Conservation (phyloP, 2,329 filamentous ascomycete genomes). For the Fusarium mangiferae region DNA sequence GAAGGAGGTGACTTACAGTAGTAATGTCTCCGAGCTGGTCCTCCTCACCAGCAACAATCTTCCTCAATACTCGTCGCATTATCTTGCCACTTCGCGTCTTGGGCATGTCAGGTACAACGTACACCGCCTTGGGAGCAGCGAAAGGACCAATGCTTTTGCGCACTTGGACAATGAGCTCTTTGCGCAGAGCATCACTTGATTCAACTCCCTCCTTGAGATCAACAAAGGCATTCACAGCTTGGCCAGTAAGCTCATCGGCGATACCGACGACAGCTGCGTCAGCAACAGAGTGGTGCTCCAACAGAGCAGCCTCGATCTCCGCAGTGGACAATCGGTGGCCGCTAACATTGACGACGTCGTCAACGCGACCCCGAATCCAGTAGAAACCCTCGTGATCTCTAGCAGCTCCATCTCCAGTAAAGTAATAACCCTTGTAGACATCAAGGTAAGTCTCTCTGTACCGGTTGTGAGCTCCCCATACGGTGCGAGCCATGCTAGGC, state of each 20-base stretch:
- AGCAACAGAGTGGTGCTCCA: conserved; percentile 89
- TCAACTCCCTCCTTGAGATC: conserved; percentile 88
- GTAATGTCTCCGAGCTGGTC: conserved; percentile 94
- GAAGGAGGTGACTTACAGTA: conserved; percentile 70
- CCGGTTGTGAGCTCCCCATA: conserved; percentile 96
- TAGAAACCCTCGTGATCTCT: conserved; percentile 99
- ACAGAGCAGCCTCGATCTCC: conserved; percentile 95
- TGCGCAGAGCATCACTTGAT: conserved; percentile 81
- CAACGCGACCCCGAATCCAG: conserved; percentile 98
- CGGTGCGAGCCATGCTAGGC: conserved; percentile 98
- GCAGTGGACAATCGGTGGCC: conserved; percentile 96
- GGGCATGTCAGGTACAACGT: conserved; percentile 90
- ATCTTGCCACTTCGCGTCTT: conserved; percentile 99
- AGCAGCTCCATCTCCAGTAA: conserved; percentile 92
- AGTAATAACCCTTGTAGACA: conserved; percentile 98
- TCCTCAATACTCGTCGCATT: conserved; percentile 95
- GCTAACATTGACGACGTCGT: conserved; percentile 98
- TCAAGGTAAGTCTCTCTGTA: conserved; percentile 99
- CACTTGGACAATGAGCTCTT: conserved; percentile 94
- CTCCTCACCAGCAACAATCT: conserved; percentile 97
- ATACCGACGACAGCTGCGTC: conserved; percentile 97
- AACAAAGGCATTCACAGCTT: conserved; percentile 97
- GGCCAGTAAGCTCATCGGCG: conserved; percentile 91
- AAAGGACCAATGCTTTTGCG: conserved; percentile 98
- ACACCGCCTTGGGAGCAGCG: conserved; percentile 93